Percentiles rank a stretch among this genome's conserved stretches.
These are phyloP conservation scores for Syzygium malaccense DNA, from an alignment of 441 rosid genomes.

Conservation along the genomic window DNA sequence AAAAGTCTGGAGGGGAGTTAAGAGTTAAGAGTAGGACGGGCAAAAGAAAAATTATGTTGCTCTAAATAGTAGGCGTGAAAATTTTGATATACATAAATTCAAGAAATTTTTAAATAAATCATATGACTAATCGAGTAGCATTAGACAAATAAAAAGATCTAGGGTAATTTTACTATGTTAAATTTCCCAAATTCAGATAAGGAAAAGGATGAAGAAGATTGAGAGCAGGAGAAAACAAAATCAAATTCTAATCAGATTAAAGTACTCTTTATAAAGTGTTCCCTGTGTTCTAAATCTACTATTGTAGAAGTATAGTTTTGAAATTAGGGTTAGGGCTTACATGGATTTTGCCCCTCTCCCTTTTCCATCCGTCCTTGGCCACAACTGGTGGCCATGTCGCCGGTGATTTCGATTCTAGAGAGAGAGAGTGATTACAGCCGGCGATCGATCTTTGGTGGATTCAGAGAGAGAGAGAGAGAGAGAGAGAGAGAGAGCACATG, in stretches of 20 bases:
- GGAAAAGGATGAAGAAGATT: not conserved
- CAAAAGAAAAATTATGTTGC: no score
- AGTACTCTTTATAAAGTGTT: not conserved
- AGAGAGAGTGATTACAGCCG: no score
- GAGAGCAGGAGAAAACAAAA: not conserved
- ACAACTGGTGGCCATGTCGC: not conserved
- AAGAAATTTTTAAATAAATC: not conserved
- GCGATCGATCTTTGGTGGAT: no score
- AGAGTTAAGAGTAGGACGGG: no score
- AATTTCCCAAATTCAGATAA: not conserved
- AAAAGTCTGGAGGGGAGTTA: no score
- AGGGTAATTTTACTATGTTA: not conserved
- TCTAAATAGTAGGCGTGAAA: not conserved
- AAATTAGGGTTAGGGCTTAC: fast-evolving
- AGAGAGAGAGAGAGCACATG: no score
- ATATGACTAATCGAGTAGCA: not conserved
- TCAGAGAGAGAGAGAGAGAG: no score
- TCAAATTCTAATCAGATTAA: not conserved
- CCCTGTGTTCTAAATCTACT: not conserved
- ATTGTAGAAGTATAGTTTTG: fast-evolving
- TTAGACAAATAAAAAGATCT: not conserved
- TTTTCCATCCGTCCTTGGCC: not conserved
- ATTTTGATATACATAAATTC: not conserved
- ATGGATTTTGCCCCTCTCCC: not conserved
- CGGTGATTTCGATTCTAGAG: no score